These are phyloP conservation scores for Verbena officinalis DNA, from an alignment of 257 asterid genomes.

Conservation along the genomic window DNA sequence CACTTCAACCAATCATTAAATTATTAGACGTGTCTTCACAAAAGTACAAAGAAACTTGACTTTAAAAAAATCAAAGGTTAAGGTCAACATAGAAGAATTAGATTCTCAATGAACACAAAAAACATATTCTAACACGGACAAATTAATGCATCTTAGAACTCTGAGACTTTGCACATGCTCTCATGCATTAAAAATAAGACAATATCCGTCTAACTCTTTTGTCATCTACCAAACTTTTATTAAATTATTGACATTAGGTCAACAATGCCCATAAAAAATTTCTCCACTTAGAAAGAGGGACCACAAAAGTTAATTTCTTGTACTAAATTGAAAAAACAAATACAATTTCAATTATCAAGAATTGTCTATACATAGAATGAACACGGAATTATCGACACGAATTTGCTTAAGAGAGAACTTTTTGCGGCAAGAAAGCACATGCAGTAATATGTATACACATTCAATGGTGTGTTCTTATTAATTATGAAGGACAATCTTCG, in stretches of 20 bases:
- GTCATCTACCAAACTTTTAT: conserved; percentile 35
- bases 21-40: conserved; percentile 13
- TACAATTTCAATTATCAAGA: conserved; percentile 22
- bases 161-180: conserved; percentile 44
- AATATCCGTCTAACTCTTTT: conserved; percentile 28
- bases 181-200: conserved; percentile 30
- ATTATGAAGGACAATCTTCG: conserved; percentile 3
- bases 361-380: not conserved
- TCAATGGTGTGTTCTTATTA: not conserved
- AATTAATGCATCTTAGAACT: conserved; percentile 26
- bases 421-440: not conserved
- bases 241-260: conserved; percentile 12
- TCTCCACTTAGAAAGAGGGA: conserved; percentile 35
- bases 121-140: conserved; percentile 29
- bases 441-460: not conserved
- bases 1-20: conserved; percentile 15
- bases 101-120: conserved; percentile 17
- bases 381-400: not conserved
- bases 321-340: too few species aligned
- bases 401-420: conserved; percentile 3
- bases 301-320: conserved; percentile 32
- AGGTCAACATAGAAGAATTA: conserved; percentile 39
- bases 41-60: conserved; percentile 28
- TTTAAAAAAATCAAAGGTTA: conserved; percentile 6
- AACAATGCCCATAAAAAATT: conserved; percentile 10